Evolutionary conservation across 164 flowering plant genomes (phyloP).

Genomic region (Chimonanthus praecox): DNA sequence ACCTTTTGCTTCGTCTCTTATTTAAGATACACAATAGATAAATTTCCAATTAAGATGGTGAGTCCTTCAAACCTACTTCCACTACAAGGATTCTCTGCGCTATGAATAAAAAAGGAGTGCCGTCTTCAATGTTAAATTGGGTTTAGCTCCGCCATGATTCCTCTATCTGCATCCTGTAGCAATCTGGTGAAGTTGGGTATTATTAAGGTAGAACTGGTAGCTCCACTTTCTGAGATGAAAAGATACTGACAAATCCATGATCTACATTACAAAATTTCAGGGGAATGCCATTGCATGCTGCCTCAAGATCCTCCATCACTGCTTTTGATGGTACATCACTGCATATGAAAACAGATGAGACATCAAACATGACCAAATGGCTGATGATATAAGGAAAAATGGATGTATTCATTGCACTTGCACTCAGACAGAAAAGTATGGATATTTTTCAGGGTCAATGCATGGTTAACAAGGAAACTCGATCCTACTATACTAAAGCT

Average conservation of each 20-base stretch:
- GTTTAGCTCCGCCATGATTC: too few species aligned
- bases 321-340: slow-evolving; percentile 55
- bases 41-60: too few species aligned
- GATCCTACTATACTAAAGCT: neutral
- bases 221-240: slow-evolving; percentile 45
- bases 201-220: slow-evolving; percentile 58
- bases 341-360: slow-evolving; percentile 1
- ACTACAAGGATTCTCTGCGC: too few species aligned
- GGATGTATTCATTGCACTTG: neutral
- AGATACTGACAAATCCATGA: slow-evolving; percentile 66
- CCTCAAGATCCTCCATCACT: slow-evolving; percentile 44
- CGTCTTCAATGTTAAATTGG: too few species aligned
- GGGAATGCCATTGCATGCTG: slow-evolving; percentile 36
- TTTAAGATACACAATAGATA: too few species aligned
- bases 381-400: neutral
- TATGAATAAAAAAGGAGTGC: too few species aligned
- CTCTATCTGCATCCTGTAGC: too few species aligned
- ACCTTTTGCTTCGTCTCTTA: too few species aligned
- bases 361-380: neutral
- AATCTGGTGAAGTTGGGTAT: too few species aligned
- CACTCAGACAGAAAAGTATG: neutral
- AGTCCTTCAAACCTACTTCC: too few species aligned
- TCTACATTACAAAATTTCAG: slow-evolving; percentile 57
- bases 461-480: neutral
- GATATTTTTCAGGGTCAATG: neutral